phyloP scores from a whole-genome alignment of 225 moss, liverwort and hornwort genomes.

The Straminergon stramineum region DNA sequence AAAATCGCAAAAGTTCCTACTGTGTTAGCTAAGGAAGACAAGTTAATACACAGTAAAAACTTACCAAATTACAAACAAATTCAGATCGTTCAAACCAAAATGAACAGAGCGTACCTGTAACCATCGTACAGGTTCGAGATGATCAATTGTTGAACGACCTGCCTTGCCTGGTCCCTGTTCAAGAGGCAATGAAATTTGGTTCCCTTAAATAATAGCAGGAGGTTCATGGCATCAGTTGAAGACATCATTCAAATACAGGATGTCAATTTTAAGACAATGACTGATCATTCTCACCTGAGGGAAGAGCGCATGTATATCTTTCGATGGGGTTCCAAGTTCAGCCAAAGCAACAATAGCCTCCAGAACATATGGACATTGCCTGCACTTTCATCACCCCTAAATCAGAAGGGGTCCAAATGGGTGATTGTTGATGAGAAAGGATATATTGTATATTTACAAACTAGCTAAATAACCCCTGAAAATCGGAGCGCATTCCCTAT shows the following conservation, averaged over 20 bases:
- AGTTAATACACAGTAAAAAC: background rate
- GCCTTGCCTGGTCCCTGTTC: conserved; percentile 63
- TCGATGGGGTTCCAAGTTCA: conserved; percentile 74
- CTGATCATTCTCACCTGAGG: conserved; percentile 49
- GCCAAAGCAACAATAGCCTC: conserved; percentile 90
- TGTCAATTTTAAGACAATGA: background rate
- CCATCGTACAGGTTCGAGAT: conserved; percentile 75
- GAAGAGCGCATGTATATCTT: conserved; percentile 74
- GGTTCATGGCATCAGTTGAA: background rate
- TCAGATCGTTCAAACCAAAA: background rate
- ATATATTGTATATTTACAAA: background rate
- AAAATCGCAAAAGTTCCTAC: background rate
- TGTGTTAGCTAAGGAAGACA: background rate
- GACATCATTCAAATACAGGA: background rate
- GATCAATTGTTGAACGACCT: conserved; percentile 51
- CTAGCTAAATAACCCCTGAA: background rate
- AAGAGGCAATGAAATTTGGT: background rate
- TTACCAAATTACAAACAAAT: background rate
- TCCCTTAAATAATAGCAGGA: background rate
- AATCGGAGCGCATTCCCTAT: background rate
- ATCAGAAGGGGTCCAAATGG: background rate
- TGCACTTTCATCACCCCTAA: conserved; percentile 6
- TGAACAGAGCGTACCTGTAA: conserved; percentile 53
- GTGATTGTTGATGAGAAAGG: background rate
- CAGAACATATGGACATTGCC: conserved; percentile 86